These are phyloP conservation scores for Fusarium caatingaense DNA, from an alignment of 2,329 filamentous ascomycete species.

Conservation along the genomic window DNA sequence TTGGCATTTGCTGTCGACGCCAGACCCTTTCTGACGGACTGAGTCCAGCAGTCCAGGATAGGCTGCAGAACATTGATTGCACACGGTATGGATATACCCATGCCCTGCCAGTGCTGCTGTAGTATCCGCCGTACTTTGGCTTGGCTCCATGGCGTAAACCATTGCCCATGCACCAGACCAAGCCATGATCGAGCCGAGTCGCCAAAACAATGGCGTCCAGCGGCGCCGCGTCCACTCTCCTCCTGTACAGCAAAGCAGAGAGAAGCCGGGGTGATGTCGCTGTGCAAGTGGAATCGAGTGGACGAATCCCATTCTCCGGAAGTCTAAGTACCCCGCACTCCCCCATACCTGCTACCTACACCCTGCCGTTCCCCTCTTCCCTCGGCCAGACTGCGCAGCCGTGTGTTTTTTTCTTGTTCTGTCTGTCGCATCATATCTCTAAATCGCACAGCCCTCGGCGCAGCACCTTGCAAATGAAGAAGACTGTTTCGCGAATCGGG, in stretches of 20 bases:
- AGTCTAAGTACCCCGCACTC: background rate
- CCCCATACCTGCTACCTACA: background rate
- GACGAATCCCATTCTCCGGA: background rate
- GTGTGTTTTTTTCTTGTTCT: background rate
- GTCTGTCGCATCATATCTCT: background rate
- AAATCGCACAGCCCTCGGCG: background rate
- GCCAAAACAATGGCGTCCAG: background rate
- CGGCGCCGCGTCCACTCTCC: background rate
- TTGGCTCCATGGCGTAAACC: background rate
- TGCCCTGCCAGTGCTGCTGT: background rate
- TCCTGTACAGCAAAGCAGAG: background rate
- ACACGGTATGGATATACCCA: background rate
- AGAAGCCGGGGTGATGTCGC: background rate
- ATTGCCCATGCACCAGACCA: background rate
- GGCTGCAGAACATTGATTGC: background rate
- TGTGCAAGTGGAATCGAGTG: background rate
- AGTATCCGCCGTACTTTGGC: background rate
- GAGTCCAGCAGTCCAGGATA: background rate
- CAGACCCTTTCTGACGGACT: background rate
- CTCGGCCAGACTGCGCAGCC: too few species aligned
- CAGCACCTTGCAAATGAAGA: background rate
- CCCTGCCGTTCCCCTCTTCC: background rate
- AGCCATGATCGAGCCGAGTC: background rate
- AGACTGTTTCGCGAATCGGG: background rate
- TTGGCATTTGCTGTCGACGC: background rate